These are phyloP conservation scores for Microbotryum violaceum DNA, from an alignment of 1,284 basidiomycete species.

Conservation along the genomic window DNA sequence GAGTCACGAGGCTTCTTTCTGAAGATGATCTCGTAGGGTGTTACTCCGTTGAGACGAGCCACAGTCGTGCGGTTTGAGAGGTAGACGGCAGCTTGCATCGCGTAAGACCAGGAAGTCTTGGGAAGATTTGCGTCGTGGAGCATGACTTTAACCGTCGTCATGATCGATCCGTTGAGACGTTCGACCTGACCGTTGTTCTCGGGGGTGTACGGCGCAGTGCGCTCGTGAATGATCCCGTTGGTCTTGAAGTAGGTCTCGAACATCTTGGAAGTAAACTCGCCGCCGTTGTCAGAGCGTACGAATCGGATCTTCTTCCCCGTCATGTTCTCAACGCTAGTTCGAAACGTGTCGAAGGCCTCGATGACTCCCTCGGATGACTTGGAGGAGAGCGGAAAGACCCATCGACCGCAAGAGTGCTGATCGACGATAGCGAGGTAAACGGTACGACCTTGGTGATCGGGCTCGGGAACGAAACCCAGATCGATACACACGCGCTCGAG, in stretches of 20 bases:
- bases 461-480: too few relatives aligned
- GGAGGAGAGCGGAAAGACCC: too few relatives aligned
- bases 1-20: neutral
- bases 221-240: slow-evolving; percentile 10
- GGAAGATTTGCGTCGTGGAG: neutral
- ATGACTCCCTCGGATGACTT: too few relatives aligned
- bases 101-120: neutral
- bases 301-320: too few relatives aligned
- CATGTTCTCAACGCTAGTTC: too few relatives aligned
- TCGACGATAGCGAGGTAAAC: too few relatives aligned
- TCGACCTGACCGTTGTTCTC: slow-evolving; percentile 11
- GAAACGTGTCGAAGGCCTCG: too few relatives aligned
- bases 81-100: neutral
- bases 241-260: slow-evolving; percentile 1
- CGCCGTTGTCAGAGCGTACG: too few relatives aligned
- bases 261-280: slow-evolving; percentile 13
- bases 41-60: neutral
- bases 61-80: neutral
- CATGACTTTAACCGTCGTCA: neutral
- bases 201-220: slow-evolving; percentile 13
- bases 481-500: too few relatives aligned
- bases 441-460: too few relatives aligned
- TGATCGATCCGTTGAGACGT: neutral
- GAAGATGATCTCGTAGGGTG: neutral
- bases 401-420: too few relatives aligned